Evolutionary conservation across 495 filamentous ascomycete genomes (phyloP), one percentile per base, ranked within the genome.

Genomic region (Tuber microsphaerosporum): DNA sequence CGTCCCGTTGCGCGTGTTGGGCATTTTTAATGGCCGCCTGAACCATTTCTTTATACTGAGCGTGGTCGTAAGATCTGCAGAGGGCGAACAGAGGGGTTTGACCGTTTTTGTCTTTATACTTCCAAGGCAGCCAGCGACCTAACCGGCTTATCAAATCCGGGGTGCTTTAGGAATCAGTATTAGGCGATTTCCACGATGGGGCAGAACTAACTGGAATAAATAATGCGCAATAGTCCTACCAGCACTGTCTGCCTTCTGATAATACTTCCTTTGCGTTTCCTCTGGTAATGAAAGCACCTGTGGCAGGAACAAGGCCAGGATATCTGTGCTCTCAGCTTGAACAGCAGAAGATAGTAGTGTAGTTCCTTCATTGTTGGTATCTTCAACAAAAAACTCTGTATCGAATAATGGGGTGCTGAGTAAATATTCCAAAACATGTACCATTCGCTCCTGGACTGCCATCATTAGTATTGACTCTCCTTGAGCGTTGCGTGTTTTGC

Each of bases 401-500:
- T 97, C 84, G 70, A 83, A 83, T 45, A 83, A 75, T 16, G 82
- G 75, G 8, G 75, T 77, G 42, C 88, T 90, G 14, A 99, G 84
- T 7, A 99, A 86, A 83, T 97, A 97, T 42, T 85, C 88, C 39
- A 99, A 82, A 43, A 89, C 89, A 68, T 91, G 88, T 12, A 87
- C 84, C 73, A 91, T 91, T 42, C 89, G 87, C 73, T 90, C 88
- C 80, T 97, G 93, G 45, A 97, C 88, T 12, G 94, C 93, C 94
- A 99, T 98, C 96, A 98, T 99, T 22, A 90, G 88, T 31, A 97
- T 88, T 8, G 94, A 97, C 81, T 97, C 91, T 2, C 95, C 94
- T 42, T 77, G 75, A 43, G 75, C 69, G 26, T 83, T 83, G 42
- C 81, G 75, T 37, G 81, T 83, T 69, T 77, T 83, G 45, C 81